Evolutionary conservation across 768 basidiomycete genomes (phyloP).

Genomic region (Asterophora parasitica): DNA sequence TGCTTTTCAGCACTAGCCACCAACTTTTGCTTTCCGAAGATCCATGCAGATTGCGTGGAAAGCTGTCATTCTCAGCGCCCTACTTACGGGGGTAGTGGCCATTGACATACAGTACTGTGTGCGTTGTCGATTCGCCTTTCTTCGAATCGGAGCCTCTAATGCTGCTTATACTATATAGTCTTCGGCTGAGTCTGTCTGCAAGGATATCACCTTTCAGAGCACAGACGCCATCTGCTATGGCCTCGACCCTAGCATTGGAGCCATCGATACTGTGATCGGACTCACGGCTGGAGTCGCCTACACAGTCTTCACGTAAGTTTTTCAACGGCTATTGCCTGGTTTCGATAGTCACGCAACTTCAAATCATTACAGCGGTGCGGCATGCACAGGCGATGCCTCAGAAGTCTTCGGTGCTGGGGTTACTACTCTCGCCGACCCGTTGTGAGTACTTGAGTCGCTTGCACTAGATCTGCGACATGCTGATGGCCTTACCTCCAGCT

Average conservation of each 20-base stretch:
- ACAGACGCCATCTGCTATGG: slow-evolving; percentile 2
- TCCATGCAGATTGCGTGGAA: slow-evolving; percentile 3
- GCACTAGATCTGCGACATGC: not conserved
- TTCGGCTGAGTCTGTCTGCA: slow-evolving; percentile 1
- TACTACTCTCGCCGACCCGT: slow-evolving; percentile 6
- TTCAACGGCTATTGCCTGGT: not conserved
- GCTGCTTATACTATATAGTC: slow-evolving; percentile 3
- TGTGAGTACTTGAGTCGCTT: not conserved
- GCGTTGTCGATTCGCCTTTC: not conserved
- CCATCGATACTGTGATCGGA: slow-evolving; percentile 6
- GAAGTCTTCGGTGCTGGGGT: slow-evolving; percentile 2
- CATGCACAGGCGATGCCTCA: slow-evolving; percentile 4
- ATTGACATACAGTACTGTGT: slow-evolving; percentile 8
- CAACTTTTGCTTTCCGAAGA: not conserved
- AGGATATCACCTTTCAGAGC: slow-evolving; percentile 3
- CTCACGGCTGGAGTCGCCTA: slow-evolving; percentile 7
- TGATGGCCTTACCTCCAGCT: not conserved
- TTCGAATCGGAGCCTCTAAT: not conserved
- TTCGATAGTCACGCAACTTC: not conserved
- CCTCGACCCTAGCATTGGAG: slow-evolving; percentile 1
- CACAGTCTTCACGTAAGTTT: slow-evolving; percentile 3
- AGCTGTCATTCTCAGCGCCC: not conserved
- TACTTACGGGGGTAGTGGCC: slow-evolving; percentile 4
- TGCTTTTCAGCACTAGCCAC: not conserved
- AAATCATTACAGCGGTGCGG: not conserved